Percentiles rank a stretch among this genome's conserved stretches.
Evolutionary conservation across 1,284 basidiomycete species (phyloP).

Genomic region (Afroboletus lepidellus): DNA sequence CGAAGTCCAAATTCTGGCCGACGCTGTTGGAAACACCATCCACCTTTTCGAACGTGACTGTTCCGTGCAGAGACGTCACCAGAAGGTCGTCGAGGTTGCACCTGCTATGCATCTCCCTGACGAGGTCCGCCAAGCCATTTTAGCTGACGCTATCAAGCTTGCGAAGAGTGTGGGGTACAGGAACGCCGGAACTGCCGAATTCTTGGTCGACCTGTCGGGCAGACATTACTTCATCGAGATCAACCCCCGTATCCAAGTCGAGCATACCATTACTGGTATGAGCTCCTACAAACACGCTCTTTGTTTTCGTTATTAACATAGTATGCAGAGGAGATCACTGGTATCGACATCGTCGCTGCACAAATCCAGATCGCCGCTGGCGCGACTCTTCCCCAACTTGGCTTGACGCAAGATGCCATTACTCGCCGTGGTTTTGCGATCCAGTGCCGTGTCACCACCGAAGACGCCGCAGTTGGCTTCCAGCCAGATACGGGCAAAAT

Average conservation of each 20-base stretch:
- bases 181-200: slow-evolving; percentile 97
- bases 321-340: slow-evolving; percentile 90
- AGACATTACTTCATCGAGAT: slow-evolving; percentile 99
- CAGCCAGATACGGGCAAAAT: slow-evolving; percentile 99
- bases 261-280: slow-evolving; percentile 93
- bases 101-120: slow-evolving; percentile 94
- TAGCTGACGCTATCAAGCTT: slow-evolving; percentile 91
- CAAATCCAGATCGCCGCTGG: slow-evolving; percentile 99
- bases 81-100: slow-evolving; percentile 99
- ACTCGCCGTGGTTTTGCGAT: slow-evolving; percentile 97
- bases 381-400: slow-evolving; percentile 92
- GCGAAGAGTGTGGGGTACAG: slow-evolving; percentile 91
- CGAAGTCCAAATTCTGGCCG: slow-evolving; percentile 94
- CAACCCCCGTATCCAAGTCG: slow-evolving; percentile 97
- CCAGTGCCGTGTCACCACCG: slow-evolving; percentile 99
- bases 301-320: slow-evolving; percentile 4
- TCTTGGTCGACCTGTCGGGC: slow-evolving; percentile 93
- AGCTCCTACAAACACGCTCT: slow-evolving; percentile 7
- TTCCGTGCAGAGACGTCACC: slow-evolving; percentile 96
- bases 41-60: slow-evolving; percentile 99
- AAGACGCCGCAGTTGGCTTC: slow-evolving; percentile 89
- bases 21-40: slow-evolving; percentile 89
- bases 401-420: slow-evolving; percentile 95
- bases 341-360: slow-evolving; percentile 97
- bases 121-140: slow-evolving; percentile 85